Evolutionary conservation across 768 basidiomycete genomes (phyloP).

Genomic region (Holtermanniella nyarrowii): DNA sequence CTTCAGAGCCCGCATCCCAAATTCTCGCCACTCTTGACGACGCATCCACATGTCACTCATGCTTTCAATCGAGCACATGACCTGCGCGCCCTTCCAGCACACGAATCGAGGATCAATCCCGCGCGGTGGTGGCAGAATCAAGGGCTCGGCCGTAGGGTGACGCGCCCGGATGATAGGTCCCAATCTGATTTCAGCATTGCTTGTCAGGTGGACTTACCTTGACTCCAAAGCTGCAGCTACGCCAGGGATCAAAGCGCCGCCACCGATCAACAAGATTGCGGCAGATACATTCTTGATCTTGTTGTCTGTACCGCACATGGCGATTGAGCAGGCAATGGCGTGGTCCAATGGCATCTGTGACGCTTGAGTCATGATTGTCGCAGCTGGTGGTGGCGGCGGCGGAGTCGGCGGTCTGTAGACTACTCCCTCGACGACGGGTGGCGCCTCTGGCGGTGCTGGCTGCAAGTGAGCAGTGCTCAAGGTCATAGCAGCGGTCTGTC

Average conservation of each 20-base stretch:
- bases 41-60: conserved; percentile 84
- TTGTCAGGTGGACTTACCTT: conserved; percentile 15
- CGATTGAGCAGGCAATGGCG: conserved; percentile 26
- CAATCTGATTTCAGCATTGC: conserved; percentile 8
- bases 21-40: conserved; percentile 57
- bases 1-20: conserved; percentile 42
- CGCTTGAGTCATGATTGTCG: conserved; percentile 20
- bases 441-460: conserved; percentile 39
- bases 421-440: conserved; percentile 1
- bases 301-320: conserved; percentile 23
- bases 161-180: conserved; percentile 24
- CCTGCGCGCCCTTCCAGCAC: conserved; percentile 89
- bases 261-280: conserved; percentile 29
- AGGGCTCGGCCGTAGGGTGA: conserved; percentile 43
- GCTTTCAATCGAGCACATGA: conserved; percentile 83
- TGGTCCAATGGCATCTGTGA: conserved; percentile 25
- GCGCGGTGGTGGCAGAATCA: conserved; percentile 87
- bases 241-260: conserved; percentile 26
- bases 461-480: conserved; percentile 76
- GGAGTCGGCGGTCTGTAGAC: background rate
- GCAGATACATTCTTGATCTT: conserved; percentile 23
- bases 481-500: conserved; percentile 78
- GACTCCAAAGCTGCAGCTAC: conserved; percentile 23
- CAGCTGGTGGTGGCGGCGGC: background rate
- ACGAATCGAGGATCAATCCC: conserved; percentile 82